Base-by-base conservation (phyloP, 1,284 basidiomycete genomes). In the Gymnopus androsaceus region DNA sequence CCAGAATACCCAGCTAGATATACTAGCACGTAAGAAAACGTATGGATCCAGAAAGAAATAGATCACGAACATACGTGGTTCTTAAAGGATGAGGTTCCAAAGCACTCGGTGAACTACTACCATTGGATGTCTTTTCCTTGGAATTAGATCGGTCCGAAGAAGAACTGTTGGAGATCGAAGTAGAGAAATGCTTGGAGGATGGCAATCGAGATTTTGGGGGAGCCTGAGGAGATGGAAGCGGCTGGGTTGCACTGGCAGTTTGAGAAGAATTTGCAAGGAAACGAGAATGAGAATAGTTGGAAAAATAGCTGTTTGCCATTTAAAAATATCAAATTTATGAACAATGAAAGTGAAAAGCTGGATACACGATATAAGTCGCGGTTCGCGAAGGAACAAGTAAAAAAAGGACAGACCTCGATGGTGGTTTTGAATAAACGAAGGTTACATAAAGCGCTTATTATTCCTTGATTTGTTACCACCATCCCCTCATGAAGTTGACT, bases 11-110 rank as follows among this genome's bases (percentile, higher is more conserved):
- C 90, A 92, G 59, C 90, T 92, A 66, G 33, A 37, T 9, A 17
- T 60, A 55, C 63, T 56, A 59, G 56, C 48, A 59, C 58, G 50
- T 44, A 40, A 40, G 45, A 15, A 30, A n/a, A 58, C 23, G 42
- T 41, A 49, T 50, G 28, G 38, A 33, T 19, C 17, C 28, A 17
- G 23, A 50, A 46, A 42, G 51, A 27, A 41, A 66, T 67, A 66
- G 69, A 67, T 70, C 76, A 83, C 77, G 79, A 82, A 90, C 89
- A 84, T 87, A 92, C 90, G 90, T 92, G 75, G 87, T 86, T 78
- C 85, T 79, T 61, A 92, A 78, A 52, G 89, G 88, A 71, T 91
- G 89, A 7, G 88, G 81, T 47, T 64, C 61, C 30, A 66, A 54
- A 33, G 62, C 61, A 28, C 74, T 75, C 55, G 72, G 65, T 47